phyloP scores from a whole-genome alignment of 1,139 yeast genomes.

The Magnusiomyces magnusii region DNA sequence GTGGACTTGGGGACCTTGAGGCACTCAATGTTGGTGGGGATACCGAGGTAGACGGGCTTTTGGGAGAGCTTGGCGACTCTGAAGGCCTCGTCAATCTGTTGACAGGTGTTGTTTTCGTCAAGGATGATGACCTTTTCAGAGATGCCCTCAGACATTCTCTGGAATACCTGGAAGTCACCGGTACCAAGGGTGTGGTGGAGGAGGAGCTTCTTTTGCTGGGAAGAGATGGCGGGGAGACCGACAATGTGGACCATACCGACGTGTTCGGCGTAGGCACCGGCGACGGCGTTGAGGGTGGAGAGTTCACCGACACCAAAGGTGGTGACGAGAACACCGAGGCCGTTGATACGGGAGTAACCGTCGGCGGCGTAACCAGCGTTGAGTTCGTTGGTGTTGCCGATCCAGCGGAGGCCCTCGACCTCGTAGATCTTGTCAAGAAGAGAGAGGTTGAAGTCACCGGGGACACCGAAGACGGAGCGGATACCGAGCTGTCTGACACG shows the following conservation, averaged over 20 bases:
- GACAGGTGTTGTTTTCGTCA: slow-evolving; percentile 57
- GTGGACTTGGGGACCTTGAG: slow-evolving; percentile 48
- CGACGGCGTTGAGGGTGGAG: slow-evolving; percentile 57
- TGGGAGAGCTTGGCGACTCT: slow-evolving; percentile 63
- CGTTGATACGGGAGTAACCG: slow-evolving; percentile 58
- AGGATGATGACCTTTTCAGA: slow-evolving; percentile 58
- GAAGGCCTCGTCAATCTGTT: slow-evolving; percentile 64
- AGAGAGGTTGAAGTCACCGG: slow-evolving; percentile 70
- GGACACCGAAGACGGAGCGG: slow-evolving; percentile 46
- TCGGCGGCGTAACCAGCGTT: slow-evolving; percentile 59
- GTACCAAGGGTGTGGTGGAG: slow-evolving; percentile 71
- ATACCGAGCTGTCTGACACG: slow-evolving; percentile 43
- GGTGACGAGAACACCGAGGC: slow-evolving; percentile 51
- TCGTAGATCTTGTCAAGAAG: slow-evolving; percentile 51
- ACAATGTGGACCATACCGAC: slow-evolving; percentile 60
- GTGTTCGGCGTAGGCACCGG: slow-evolving; percentile 62
- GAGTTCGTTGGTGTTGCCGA: slow-evolving; percentile 43
- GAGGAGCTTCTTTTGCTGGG: slow-evolving; percentile 56
- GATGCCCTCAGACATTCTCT: slow-evolving; percentile 64
- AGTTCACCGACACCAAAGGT: slow-evolving; percentile 72
- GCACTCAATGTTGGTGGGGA: slow-evolving; percentile 78
- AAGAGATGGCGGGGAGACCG: slow-evolving; percentile 52
- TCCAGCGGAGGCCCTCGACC: slow-evolving; percentile 37
- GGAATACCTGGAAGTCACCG: slow-evolving; percentile 76
- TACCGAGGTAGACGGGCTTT: slow-evolving; percentile 76